These are phyloP conservation scores for Trichosporon asahii DNA, from an alignment of 1,284 basidiomycete species.

Conservation along the genomic window DNA sequence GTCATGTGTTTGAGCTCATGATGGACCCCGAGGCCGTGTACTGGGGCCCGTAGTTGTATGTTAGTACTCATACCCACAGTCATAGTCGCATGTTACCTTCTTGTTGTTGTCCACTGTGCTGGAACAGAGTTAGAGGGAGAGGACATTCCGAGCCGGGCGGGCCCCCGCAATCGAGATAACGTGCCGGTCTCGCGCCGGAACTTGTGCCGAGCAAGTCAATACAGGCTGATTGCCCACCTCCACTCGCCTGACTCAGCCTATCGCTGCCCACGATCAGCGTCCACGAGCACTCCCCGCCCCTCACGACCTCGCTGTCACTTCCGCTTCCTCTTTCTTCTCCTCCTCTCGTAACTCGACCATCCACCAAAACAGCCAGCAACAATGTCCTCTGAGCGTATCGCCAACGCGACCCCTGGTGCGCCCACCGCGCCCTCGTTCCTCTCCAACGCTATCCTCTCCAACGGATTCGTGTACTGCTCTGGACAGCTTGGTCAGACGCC, in stretches of 20 bases:
- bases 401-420: conserved; percentile 27
- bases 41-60: background rate
- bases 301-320: background rate
- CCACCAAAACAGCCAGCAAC: background rate
- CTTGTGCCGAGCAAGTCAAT: background rate
- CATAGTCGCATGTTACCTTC: background rate
- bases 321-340: background rate
- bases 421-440: conserved; percentile 57
- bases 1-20: background rate
- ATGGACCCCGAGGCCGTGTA: background rate
- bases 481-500: conserved; percentile 60
- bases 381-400: conserved; percentile 28
- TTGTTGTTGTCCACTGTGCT: background rate
- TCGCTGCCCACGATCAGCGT: background rate
- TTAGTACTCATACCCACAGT: background rate
- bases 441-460: conserved; percentile 54
- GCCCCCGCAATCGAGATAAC: background rate
- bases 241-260: background rate
- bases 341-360: background rate
- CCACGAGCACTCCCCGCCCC: background rate
- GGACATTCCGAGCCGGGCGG: background rate
- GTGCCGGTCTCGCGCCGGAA: background rate
- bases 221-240: background rate
- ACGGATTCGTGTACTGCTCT: conserved; percentile 59
- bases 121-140: background rate